Conservation (phyloP, 495 filamentous ascomycete genomes). For the Xylaria sp. region DNA sequence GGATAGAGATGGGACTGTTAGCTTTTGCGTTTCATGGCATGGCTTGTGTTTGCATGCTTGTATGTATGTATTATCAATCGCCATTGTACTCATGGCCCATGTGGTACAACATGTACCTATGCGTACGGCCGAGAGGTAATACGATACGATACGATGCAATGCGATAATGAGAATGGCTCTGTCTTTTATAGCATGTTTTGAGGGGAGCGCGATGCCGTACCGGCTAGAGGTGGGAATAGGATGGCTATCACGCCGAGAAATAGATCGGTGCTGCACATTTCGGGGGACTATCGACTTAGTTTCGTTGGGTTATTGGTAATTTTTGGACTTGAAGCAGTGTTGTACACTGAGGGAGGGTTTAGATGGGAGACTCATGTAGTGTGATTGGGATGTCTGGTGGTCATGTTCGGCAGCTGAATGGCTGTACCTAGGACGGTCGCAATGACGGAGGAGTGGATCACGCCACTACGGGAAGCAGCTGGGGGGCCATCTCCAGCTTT, state of each 20-base stretch:
- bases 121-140: too few relatives aligned
- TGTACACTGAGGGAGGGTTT: not conserved
- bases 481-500: constrained; percentile 9
- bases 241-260: constrained; percentile 89
- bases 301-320: not conserved
- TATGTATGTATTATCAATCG: not conserved
- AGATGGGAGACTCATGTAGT: not conserved
- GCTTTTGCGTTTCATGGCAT: constrained; percentile 34
- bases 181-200: constrained; percentile 16
- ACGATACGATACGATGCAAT: constrained; percentile 20
- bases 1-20: constrained; percentile 33
- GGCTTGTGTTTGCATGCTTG: constrained; percentile 9
- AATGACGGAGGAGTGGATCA: constrained; percentile 27
- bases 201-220: constrained; percentile 60
- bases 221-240: constrained; percentile 91
- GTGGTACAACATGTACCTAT: not conserved
- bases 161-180: constrained; percentile 1
- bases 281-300: not conserved
- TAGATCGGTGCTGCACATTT: constrained; percentile 72
- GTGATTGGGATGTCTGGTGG: not conserved
- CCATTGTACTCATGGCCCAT: not conserved
- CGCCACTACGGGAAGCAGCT: constrained; percentile 15
- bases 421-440: not conserved
- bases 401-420: not conserved
- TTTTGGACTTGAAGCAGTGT: not conserved